Evolutionary conservation across 441 rosid species (phyloP), one percentile per base, ranked within the genome.

Genomic region (Mallotus repandus): DNA sequence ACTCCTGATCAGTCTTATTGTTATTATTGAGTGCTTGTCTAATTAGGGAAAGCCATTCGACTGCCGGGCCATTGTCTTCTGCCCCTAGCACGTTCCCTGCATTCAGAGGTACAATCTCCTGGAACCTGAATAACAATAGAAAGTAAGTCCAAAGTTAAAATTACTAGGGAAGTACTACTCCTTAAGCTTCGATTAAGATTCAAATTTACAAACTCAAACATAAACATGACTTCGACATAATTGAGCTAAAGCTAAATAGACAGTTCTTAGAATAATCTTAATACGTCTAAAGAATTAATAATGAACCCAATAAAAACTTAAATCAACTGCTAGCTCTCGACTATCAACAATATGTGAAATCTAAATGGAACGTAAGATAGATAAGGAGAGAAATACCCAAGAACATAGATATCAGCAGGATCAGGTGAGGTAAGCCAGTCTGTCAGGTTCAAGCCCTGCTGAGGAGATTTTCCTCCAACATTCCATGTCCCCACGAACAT

Each of bases 401-500:
- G 85, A 77, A 93, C 99, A 76, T 93, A 93, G 68, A 96, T 87
- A 66, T 96, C 97, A 25, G 95, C 92, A 41, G 95, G 87, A 14
- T 87, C 61, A 15, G 89, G 83, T 18, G 89, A 81, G 4, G 72
- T 81, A 18, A 93, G 86, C 97, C 98, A 96, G 70, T 91, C 94
- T 80, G 67, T 78, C 70, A 96, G 74, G 86, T 87, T 88, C 85
- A 93, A 77, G 22, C 83, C 93, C n/a, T 83, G 87, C 38, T 89
- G 84, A 16, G 99, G 99, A 19, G 94, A 82, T 74, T 84, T 88
- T 67, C 99, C 99, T 66, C 93, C 99, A 56, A 93, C 99, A 89
- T 96, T 96, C 99, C 99, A 96, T 62, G 99, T 91, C 80, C 97
- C 99, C 77, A 96, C 97, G 38, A 91, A 91, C 91, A 93, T 86